Conservation (phyloP, 345 rosid species). For the Noccaea bulbosa region DNA sequence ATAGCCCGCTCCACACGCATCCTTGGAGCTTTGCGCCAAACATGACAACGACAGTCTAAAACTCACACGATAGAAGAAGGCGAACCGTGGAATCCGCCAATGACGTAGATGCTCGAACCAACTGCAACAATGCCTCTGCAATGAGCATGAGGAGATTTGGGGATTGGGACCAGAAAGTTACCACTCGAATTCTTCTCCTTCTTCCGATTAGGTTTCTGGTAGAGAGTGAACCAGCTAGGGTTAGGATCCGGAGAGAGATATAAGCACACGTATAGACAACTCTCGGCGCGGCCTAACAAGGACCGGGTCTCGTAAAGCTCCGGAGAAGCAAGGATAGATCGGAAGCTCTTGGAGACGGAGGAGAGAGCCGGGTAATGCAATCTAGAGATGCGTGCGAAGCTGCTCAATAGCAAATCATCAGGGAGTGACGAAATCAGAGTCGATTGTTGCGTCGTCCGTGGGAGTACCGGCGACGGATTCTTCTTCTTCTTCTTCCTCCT, state of each 20-base stretch:
- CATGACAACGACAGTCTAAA: conserved; percentile 56
- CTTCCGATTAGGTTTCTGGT: not conserved
- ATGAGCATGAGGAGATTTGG: not conserved
- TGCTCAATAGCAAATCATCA: not conserved
- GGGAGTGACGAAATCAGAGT: not conserved
- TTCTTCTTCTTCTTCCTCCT: too few relatives aligned
- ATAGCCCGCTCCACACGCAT: not conserved
- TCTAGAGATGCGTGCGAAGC: not conserved
- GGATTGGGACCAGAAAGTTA: not conserved
- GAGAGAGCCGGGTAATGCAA: not conserved
- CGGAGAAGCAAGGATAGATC: not conserved
- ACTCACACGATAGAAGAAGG: conserved; percentile 61
- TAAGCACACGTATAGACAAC: conserved; percentile 10
- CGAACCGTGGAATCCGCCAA: not conserved
- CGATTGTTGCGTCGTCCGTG: not conserved
- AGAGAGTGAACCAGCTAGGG: not conserved
- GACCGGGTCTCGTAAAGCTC: not conserved
- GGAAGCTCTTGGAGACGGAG: not conserved
- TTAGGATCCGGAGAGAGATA: not conserved
- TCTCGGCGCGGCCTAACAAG: not conserved
- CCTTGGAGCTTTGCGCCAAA: conserved; percentile 43
- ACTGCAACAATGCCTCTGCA: not conserved
- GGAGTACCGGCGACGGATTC: not conserved
- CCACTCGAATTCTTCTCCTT: not conserved
- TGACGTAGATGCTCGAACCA: conserved; percentile 5